These are phyloP conservation scores for Xerocomellus intermedius DNA, from an alignment of 768 basidiomycete species.

Conservation along the genomic window DNA sequence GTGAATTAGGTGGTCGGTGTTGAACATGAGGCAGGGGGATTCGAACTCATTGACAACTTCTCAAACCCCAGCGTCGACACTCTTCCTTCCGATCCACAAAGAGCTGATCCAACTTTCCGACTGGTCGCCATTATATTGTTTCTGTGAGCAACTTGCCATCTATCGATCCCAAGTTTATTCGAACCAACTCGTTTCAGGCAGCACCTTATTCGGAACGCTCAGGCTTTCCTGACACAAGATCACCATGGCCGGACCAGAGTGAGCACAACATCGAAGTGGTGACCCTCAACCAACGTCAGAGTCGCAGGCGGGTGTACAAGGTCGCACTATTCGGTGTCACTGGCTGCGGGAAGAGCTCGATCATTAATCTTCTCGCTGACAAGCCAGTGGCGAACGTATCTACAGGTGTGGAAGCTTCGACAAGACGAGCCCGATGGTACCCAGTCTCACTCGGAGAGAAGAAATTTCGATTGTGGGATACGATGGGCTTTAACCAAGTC, in stretches of 20 bases:
- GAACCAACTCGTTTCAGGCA: background rate
- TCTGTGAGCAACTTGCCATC: slow-evolving; percentile 8
- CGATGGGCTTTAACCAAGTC: slow-evolving; percentile 33
- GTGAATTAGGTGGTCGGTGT: slow-evolving; percentile 1
- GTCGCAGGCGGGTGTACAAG: slow-evolving; percentile 21
- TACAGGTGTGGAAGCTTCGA: slow-evolving; percentile 32
- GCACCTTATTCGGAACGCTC: background rate
- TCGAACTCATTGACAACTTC: slow-evolving; percentile 4
- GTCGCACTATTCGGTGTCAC: slow-evolving; percentile 28
- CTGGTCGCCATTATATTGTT: background rate
- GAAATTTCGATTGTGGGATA: slow-evolving; percentile 33
- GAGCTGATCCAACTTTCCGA: background rate
- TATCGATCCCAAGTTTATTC: background rate
- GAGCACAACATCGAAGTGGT: slow-evolving; percentile 5
- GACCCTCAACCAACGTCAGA: slow-evolving; percentile 1
- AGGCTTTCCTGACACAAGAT: background rate
- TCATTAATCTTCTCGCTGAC: slow-evolving; percentile 31
- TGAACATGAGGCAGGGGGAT: slow-evolving; percentile 17
- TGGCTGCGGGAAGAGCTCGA: slow-evolving; percentile 32
- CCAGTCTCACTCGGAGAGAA: slow-evolving; percentile 19
- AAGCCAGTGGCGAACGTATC: slow-evolving; percentile 29
- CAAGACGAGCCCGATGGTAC: slow-evolving; percentile 27
- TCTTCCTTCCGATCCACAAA: background rate
- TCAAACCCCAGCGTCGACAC: background rate
- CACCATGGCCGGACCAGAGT: slow-evolving; percentile 15